Evolutionary conservation across 202 grass and related monocot species (phyloP).

Genomic region (Elaeis oleifera): DNA sequence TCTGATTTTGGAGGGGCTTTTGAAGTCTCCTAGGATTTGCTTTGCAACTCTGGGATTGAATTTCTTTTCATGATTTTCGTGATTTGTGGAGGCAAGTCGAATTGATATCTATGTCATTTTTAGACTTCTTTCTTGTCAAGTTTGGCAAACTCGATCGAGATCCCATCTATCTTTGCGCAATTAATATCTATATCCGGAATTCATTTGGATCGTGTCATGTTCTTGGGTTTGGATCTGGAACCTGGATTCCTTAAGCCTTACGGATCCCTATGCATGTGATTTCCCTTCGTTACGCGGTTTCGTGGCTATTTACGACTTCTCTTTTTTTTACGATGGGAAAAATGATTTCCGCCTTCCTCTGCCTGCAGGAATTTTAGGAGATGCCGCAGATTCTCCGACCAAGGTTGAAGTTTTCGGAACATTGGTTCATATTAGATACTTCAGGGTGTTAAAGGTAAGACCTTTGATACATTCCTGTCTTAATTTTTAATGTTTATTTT

Average conservation of each 20-base stretch:
- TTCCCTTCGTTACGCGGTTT: constrained; percentile 60
- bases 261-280: constrained; percentile 70
- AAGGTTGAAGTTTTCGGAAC: neutral
- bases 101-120: too few species aligned
- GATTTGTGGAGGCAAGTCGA: too few species aligned
- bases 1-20: too few species aligned
- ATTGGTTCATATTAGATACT: neutral
- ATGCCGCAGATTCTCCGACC: neutral
- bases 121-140: neutral
- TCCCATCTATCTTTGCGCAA: constrained; percentile 31
- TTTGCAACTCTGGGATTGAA: too few species aligned
- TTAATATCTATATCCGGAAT: neutral
- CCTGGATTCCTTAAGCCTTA: constrained; percentile 69
- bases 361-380: constrained; percentile 12
- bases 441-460: neutral
- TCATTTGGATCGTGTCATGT: constrained; percentile 12
- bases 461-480: neutral
- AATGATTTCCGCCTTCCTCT: constrained; percentile 11
- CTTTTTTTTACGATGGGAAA: constrained; percentile 35
- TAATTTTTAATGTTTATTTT: neutral
- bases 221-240: constrained; percentile 52
- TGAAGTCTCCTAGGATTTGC: too few species aligned
- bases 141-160: constrained; percentile 29
- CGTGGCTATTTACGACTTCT: constrained; percentile 30
- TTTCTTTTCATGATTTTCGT: too few species aligned